Evolutionary conservation across 2,329 filamentous ascomycete genomes (phyloP).

Genomic region (Colletotrichum sp.): DNA sequence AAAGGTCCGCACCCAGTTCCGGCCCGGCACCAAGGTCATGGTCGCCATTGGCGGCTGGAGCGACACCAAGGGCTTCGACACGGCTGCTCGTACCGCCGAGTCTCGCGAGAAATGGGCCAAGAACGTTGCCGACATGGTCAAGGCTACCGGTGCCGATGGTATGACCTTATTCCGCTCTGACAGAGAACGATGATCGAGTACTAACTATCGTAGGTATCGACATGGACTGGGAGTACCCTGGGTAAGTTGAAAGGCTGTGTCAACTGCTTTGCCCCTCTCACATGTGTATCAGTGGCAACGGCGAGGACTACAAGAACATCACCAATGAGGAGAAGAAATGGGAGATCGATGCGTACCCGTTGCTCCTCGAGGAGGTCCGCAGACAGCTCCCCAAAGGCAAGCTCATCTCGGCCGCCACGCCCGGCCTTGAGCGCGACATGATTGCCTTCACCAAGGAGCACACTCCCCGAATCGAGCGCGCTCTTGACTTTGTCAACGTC

Average conservation of each 20-base stretch:
- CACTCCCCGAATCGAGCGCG: slow-evolving; percentile 61
- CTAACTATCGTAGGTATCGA: slow-evolving; percentile 34
- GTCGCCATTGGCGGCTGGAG: slow-evolving; percentile 81
- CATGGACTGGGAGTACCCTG: slow-evolving; percentile 71
- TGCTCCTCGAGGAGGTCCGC: slow-evolving; percentile 64
- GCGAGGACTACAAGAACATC: slow-evolving; percentile 70
- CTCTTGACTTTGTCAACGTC: slow-evolving; percentile 71
- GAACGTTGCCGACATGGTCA: slow-evolving; percentile 69
- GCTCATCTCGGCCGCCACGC: slow-evolving; percentile 72
- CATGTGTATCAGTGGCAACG: slow-evolving; percentile 59
- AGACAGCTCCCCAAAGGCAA: slow-evolving; percentile 60
- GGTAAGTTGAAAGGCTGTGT: slow-evolving; percentile 33
- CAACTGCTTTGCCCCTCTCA: background rate
- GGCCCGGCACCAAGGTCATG: slow-evolving; percentile 63
- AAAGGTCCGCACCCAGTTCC: slow-evolving; percentile 53
- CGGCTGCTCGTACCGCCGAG: slow-evolving; percentile 47
- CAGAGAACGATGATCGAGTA: background rate
- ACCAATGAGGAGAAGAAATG: slow-evolving; percentile 65
- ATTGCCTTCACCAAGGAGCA: slow-evolving; percentile 67
- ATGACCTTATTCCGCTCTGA: background rate
- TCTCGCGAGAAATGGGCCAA: slow-evolving; percentile 64
- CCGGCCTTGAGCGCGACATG: slow-evolving; percentile 69
- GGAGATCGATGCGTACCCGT: slow-evolving; percentile 69
- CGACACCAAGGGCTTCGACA: slow-evolving; percentile 67
- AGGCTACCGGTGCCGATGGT: slow-evolving; percentile 69